phyloP scores from a whole-genome alignment of 108 stramenopile genomes.

The Stephanodiscus minutulus region DNA sequence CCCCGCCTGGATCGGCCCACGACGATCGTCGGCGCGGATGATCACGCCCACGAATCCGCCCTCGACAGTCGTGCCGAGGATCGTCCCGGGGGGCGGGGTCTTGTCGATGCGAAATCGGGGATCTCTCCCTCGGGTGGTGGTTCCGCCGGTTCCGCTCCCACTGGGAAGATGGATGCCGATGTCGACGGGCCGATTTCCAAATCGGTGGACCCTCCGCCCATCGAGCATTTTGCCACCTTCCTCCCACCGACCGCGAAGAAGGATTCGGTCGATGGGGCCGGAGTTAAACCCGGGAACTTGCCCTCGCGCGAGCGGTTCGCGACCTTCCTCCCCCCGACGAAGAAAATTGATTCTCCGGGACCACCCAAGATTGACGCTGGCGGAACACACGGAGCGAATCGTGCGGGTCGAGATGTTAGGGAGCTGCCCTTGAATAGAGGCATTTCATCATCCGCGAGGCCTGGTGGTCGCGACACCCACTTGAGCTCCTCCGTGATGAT shows the following conservation, averaged over 20 bases:
- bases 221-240: neutral
- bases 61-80: too few species aligned
- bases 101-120: neutral
- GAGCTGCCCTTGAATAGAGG: neutral
- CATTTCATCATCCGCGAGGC: conserved; percentile 13
- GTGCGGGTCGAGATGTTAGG: neutral
- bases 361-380: neutral
- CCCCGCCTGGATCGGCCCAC: neutral
- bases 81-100: too few species aligned
- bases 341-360: neutral
- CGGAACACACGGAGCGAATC: neutral
- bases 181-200: neutral
- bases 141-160: neutral
- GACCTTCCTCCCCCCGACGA: conserved; percentile 2
- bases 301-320: neutral
- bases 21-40: too few species aligned
- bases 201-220: neutral
- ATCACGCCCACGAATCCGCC: too few species aligned
- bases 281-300: neutral
- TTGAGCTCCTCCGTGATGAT: neutral
- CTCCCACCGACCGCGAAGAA: neutral
- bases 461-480: neutral
- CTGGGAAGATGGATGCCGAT: neutral
- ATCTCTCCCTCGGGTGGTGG: neutral
- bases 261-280: neutral